Conservation (phyloP, 768 basidiomycete genomes). For the Agaricus subrufescens region DNA sequence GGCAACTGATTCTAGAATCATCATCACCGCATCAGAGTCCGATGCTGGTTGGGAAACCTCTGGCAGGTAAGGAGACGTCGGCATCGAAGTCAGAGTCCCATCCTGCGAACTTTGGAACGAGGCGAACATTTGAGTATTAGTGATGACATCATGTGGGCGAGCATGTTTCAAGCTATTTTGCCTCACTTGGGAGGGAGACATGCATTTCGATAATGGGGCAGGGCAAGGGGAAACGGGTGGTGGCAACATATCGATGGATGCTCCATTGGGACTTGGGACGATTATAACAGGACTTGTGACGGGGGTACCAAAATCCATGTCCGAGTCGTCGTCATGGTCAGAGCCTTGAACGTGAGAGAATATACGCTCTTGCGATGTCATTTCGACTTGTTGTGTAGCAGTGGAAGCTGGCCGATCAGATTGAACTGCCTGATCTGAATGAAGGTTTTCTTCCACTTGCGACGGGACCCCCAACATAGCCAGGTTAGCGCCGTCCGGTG, state of each 20-base stretch:
- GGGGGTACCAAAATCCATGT: slow-evolving; percentile 9
- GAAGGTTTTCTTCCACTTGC: not conserved
- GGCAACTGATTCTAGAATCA: too few relatives aligned
- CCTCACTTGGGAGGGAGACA: too few relatives aligned
- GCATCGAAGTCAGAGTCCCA: too few relatives aligned
- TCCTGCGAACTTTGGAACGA: too few relatives aligned
- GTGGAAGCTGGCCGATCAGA: not conserved
- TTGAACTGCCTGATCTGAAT: not conserved
- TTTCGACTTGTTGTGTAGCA: not conserved
- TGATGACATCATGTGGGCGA: too few relatives aligned
- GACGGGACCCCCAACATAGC: not conserved
- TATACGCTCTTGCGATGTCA: not conserved
- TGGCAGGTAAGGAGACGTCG: too few relatives aligned
- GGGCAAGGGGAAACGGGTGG: slow-evolving; percentile 1
- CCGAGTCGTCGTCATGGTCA: slow-evolving; percentile 4
- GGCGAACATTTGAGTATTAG: too few relatives aligned
- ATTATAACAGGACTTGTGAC: slow-evolving; percentile 9
- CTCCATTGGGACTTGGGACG: not conserved
- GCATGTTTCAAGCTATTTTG: too few relatives aligned
- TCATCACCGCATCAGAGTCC: too few relatives aligned
- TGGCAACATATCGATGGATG: not conserved
- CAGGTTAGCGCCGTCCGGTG: too few relatives aligned
- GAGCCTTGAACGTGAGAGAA: not conserved
- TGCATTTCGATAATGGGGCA: not conserved
- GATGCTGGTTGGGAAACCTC: too few relatives aligned